Conservation (phyloP, 2,329 filamentous ascomycete species). For the Botrytis tulipae region DNA sequence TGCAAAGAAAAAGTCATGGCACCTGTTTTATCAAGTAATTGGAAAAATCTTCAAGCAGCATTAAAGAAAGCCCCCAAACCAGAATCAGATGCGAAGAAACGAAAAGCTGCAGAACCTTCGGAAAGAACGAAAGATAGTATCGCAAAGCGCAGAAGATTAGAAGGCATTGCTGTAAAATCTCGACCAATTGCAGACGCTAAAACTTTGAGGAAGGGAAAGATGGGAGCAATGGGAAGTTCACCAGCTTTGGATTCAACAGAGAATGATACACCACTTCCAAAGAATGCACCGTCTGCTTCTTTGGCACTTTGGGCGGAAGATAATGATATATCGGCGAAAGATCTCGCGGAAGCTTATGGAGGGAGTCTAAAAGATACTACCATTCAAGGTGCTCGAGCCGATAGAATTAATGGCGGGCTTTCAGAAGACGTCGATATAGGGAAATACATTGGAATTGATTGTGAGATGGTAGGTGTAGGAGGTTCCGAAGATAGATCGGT, state of each 20-base stretch:
- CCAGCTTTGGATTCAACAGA: slow-evolving; percentile 38
- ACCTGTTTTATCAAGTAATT: slow-evolving; percentile 61
- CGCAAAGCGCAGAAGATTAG: slow-evolving; percentile 39
- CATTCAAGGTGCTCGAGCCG: slow-evolving; percentile 46
- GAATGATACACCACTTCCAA: slow-evolving; percentile 38
- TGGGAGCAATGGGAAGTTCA: slow-evolving; percentile 58
- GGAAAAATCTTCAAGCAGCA: slow-evolving; percentile 72
- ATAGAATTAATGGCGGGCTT: slow-evolving; percentile 62
- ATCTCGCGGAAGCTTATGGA: slow-evolving; percentile 61
- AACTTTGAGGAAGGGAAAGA: slow-evolving; percentile 38
- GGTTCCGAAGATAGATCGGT: slow-evolving; percentile 67
- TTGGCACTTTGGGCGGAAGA: slow-evolving; percentile 60
- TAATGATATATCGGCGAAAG: slow-evolving; percentile 59
- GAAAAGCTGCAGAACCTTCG: slow-evolving; percentile 29
- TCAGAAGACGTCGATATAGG: slow-evolving; percentile 66
- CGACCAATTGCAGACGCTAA: slow-evolving; percentile 5
- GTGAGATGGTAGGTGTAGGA: slow-evolving; percentile 95
- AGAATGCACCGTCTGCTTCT: slow-evolving; percentile 48
- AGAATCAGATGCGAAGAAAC: slow-evolving; percentile 37
- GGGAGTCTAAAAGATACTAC: slow-evolving; percentile 51
- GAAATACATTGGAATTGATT: slow-evolving; percentile 91
- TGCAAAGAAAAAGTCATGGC: slow-evolving; percentile 30
- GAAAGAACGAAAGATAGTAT: slow-evolving; percentile 36
- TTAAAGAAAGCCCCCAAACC: slow-evolving; percentile 45
- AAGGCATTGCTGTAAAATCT: slow-evolving; percentile 28